Conservation (phyloP, 73 alveolate genomes). For the Symbiodinium natans region DNA sequence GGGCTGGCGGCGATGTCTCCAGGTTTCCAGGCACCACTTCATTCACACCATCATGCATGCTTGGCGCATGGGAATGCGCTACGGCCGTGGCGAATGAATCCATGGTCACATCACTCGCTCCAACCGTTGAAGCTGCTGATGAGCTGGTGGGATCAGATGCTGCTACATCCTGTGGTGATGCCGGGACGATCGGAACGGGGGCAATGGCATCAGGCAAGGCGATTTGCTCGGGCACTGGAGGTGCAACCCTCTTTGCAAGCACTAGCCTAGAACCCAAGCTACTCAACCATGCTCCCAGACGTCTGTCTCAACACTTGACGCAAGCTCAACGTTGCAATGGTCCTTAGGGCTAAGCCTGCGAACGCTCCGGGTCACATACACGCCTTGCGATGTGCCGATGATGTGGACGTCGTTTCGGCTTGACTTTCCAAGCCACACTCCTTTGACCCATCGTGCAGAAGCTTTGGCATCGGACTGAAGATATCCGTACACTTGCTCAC, state of each 20-base stretch:
- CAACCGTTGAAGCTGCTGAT: no score
- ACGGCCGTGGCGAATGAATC: no score
- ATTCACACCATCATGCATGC: no score
- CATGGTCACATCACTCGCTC: no score
- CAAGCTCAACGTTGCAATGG: not conserved
- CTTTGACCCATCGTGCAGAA: not conserved
- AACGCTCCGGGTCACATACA: not conserved
- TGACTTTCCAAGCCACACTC: not conserved
- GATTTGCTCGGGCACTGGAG: not conserved
- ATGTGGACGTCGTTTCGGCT: not conserved
- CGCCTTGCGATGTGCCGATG: not conserved
- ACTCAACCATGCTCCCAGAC: not conserved
- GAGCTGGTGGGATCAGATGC: no score
- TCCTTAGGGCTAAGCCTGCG: not conserved
- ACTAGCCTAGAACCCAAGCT: not conserved
- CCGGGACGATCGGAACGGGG: no score
- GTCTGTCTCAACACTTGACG: not conserved
- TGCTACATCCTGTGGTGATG: no score
- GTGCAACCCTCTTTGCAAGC: not conserved
- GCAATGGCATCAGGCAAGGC: no score
- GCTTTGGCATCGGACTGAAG: not conserved
- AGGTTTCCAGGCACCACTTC: no score
- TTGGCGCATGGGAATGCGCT: no score
- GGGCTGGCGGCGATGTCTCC: no score
- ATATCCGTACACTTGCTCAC: not conserved